Conservation (phyloP, 2,329 filamentous ascomycete species). For the Lachnellula subtilissima region DNA sequence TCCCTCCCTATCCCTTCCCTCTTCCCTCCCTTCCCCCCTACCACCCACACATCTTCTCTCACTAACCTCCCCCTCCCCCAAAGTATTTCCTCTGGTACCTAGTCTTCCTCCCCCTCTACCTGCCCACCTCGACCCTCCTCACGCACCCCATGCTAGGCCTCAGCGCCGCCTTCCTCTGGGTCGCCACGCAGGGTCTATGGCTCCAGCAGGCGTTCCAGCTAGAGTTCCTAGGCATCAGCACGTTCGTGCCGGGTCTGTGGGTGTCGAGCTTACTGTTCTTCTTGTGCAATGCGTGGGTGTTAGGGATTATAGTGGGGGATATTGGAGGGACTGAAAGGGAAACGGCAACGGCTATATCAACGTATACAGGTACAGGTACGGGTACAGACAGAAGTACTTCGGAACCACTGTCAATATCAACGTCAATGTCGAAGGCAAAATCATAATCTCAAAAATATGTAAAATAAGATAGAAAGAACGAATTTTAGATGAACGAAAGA, state of each 20-base stretch:
- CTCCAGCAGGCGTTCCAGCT: slow-evolving; percentile 70
- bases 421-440: background rate
- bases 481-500: no score
- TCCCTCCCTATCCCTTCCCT: background rate
- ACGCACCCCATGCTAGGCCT: slow-evolving; percentile 56
- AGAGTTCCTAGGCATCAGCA: slow-evolving; percentile 75
- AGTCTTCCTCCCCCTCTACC: slow-evolving; percentile 85
- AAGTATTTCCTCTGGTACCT: slow-evolving; percentile 99
- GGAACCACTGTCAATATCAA: background rate
- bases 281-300: slow-evolving; percentile 77
- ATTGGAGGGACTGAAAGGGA: slow-evolving; percentile 22
- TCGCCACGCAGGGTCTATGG: slow-evolving; percentile 70
- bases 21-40: background rate
- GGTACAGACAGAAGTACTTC: no score
- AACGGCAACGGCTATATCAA: no score
- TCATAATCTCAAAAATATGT: background rate
- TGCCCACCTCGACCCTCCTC: slow-evolving; percentile 73
- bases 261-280: slow-evolving; percentile 74
- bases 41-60: no score
- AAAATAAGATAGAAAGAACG: background rate
- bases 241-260: slow-evolving; percentile 84
- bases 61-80: no score
- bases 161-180: slow-evolving; percentile 65
- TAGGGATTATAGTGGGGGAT: slow-evolving; percentile 75
- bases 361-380: no score